Evolutionary conservation across 768 basidiomycete species (phyloP), one percentile per base, ranked within the genome.

Genomic region (Auricularia auricula-judae): DNA sequence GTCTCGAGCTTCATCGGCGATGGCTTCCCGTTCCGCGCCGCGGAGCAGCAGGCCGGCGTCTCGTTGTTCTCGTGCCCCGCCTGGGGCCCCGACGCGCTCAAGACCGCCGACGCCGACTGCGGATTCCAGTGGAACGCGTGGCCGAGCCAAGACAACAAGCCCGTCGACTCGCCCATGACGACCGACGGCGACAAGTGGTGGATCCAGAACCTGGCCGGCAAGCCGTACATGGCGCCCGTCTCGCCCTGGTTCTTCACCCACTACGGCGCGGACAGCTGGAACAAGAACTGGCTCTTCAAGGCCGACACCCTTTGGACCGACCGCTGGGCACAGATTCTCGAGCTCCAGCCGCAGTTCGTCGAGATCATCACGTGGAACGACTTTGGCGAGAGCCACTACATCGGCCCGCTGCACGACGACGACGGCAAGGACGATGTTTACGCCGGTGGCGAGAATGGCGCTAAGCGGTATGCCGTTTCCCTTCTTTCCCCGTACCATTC

Each of bases 191-290:
- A 58, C 16, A 62, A 67, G 43, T 56, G 61, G 23, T 69, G 67
- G 53, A 63, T 67, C 53, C 67, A 67, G 63, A 69, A 69, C 64
- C 68, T 63, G 61, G 42, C 67, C 61, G 69, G 65, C 54, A 69
- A 71, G 65, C 68, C 74, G 3, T 82, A 82, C 68, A 79, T 82
- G 73, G 78, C 78, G 4, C 76, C 86, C 14, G 84, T 85, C 35
- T 84, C 87, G 11, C 86, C 89, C 14, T 85, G 86, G 83, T 91
- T 91, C 77, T 91, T 88, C 72, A 88, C 89, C 74, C 88, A 91
- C 71, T 91, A 89, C 71, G 79, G 84, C 34, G 73, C 78, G 11
- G 72, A 89, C 62, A 78, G 82, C 1, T 89, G 81, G 71, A 83
- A 90, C 74, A 91, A 91, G 72, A 91, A 91, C 70, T 77, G 75